phyloP scores from a whole-genome alignment of 805 yeast species.

The Alloascoidea hylecoeti region DNA sequence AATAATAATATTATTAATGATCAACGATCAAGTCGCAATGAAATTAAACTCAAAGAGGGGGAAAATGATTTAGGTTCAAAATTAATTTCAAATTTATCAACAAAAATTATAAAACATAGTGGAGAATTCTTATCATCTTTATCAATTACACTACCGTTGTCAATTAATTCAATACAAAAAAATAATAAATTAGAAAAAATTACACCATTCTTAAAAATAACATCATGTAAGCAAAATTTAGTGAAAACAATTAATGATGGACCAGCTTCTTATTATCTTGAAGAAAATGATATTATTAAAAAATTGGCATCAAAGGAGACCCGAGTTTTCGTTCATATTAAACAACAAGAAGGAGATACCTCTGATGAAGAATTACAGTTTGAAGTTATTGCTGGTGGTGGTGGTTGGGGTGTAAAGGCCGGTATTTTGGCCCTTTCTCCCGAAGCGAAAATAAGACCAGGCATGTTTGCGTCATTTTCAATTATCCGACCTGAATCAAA shows the following conservation, averaged over 20 bases:
- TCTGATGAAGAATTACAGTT: background rate
- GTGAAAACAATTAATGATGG: background rate
- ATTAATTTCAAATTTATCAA: too few species aligned
- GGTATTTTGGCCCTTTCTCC: background rate
- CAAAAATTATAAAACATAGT: too few species aligned
- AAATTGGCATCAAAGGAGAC: slow-evolving; percentile 1
- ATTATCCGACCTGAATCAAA: background rate
- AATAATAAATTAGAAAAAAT: background rate
- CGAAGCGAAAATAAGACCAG: background rate
- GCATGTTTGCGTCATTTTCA: background rate
- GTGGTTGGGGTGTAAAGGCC: slow-evolving; percentile 1
- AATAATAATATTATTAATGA: too few species aligned
- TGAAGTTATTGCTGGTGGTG: background rate
- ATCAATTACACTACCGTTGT: too few species aligned
- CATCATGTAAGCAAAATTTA: background rate
- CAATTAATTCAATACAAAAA: too few species aligned
- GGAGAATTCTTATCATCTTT: too few species aligned
- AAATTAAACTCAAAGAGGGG: too few species aligned
- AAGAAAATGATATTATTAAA: background rate
- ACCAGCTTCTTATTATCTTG: background rate
- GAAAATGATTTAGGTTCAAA: too few species aligned
- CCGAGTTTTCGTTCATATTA: background rate
- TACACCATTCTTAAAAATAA: background rate
- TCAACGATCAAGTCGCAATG: too few species aligned
- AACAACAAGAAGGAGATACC: background rate